Evolutionary conservation across 2,329 filamentous ascomycete genomes (phyloP).

Genomic region (Xenoacremonium recifei): DNA sequence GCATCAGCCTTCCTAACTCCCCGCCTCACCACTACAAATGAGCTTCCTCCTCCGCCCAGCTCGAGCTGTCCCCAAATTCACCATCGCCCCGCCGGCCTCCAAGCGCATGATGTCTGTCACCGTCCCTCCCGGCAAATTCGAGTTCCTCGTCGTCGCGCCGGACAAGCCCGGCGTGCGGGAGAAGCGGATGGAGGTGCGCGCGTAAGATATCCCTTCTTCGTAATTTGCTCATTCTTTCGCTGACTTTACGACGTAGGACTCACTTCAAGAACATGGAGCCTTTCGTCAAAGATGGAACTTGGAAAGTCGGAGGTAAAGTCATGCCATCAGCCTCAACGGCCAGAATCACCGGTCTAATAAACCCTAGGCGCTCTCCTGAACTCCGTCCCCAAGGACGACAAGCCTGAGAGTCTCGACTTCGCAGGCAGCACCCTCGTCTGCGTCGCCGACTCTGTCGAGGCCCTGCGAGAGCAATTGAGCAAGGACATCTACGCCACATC

Average conservation of each 20-base stretch:
- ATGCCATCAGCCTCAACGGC: not conserved
- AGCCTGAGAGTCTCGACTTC: constrained; percentile 61
- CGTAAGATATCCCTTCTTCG: constrained; percentile 38
- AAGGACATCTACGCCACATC: constrained; percentile 69
- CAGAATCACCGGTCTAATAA: not conserved
- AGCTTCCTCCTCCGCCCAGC: constrained; percentile 1
- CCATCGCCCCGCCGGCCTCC: constrained; percentile 3
- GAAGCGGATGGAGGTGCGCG: constrained; percentile 61
- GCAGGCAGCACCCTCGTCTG: constrained; percentile 71
- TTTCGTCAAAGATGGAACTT: constrained; percentile 51
- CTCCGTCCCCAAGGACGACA: constrained; percentile 61
- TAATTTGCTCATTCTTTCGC: constrained; percentile 5
- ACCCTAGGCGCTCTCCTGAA: constrained; percentile 66
- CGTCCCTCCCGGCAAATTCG: constrained; percentile 39
- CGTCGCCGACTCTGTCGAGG: constrained; percentile 65
- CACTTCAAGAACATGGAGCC: constrained; percentile 59
- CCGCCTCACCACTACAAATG: constrained; percentile 4
- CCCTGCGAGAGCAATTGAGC: constrained; percentile 64
- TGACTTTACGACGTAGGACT: constrained; percentile 16
- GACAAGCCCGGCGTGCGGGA: constrained; percentile 60
- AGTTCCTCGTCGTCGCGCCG: constrained; percentile 69
- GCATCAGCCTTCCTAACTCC: constrained; percentile 9
- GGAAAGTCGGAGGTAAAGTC: constrained; percentile 63
- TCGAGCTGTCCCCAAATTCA: constrained; percentile 2
- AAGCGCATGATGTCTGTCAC: constrained; percentile 28